Evolutionary conservation across 2,329 filamentous ascomycete species (phyloP).

Genomic region (Colletotrichum lindemuthianum): DNA sequence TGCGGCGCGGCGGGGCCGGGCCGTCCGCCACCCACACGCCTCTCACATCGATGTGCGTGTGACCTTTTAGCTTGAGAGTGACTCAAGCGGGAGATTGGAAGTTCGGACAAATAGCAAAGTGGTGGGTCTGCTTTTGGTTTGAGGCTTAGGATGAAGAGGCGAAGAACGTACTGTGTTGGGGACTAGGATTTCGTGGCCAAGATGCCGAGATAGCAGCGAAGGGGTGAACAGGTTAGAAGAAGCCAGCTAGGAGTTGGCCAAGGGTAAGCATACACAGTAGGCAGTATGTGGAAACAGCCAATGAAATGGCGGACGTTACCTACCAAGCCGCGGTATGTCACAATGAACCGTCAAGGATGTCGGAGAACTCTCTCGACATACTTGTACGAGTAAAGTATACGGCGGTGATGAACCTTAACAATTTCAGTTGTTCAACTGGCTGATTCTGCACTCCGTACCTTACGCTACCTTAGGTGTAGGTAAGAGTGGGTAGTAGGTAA

Average conservation of each 20-base stretch:
- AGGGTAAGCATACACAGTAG: background rate
- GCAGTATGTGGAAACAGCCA: background rate
- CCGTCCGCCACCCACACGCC: slow-evolving; percentile 9
- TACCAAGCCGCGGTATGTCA: too few species aligned
- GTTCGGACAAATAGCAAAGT: background rate
- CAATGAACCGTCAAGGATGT: too few species aligned
- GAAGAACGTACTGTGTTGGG: background rate
- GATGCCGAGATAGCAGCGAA: slow-evolving; percentile 15
- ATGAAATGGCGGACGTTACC: slow-evolving; percentile 8
- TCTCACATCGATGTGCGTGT: too few species aligned
- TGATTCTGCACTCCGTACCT: too few species aligned
- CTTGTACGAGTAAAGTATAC: too few species aligned
- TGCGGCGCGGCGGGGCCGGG: slow-evolving; percentile 6
- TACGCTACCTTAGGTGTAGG: too few species aligned
- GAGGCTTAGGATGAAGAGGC: background rate
- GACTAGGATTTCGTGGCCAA: background rate
- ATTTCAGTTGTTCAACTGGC: too few species aligned
- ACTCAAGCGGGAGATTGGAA: background rate
- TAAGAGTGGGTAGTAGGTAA: too few species aligned
- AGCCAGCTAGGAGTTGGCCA: background rate
- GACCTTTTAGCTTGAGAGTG: background rate
- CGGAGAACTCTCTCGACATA: too few species aligned
- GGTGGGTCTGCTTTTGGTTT: background rate
- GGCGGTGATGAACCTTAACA: too few species aligned
- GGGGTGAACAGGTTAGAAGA: background rate